Conservation (phyloP, 441 rosid species). For the Raphanus hybrid region DNA sequence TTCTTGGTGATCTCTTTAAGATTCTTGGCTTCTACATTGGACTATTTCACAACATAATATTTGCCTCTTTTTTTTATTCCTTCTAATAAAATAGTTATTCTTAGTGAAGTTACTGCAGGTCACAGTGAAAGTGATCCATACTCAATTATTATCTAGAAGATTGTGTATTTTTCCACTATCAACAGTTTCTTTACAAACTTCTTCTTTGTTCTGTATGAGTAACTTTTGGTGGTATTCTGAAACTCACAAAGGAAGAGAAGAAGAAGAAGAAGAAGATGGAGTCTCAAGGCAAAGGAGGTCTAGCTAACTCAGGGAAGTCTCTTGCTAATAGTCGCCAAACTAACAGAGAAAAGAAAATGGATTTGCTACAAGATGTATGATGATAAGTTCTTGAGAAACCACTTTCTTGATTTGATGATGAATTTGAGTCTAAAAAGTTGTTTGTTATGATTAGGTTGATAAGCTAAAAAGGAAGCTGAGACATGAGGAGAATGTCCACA, state of each 20-base stretch:
- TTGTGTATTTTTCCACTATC: slow-evolving; percentile 52
- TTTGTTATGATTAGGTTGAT: slow-evolving; percentile 63
- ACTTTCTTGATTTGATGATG: background rate
- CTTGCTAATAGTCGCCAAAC: slow-evolving; percentile 52
- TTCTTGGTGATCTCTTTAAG: slow-evolving; percentile 28
- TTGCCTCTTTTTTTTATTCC: background rate
- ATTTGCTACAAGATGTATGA: slow-evolving; percentile 83
- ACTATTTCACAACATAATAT: slow-evolving; percentile 32
- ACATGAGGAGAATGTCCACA: slow-evolving; percentile 94
- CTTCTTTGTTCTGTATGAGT: slow-evolving; percentile 7
- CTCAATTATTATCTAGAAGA: slow-evolving; percentile 54
- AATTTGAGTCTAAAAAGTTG: background rate
- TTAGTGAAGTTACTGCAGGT: slow-evolving; percentile 35
- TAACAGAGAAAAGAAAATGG: slow-evolving; percentile 76
- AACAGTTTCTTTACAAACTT: slow-evolving; percentile 48
- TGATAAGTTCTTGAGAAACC: slow-evolving; percentile 4
- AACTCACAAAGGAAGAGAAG: slow-evolving; percentile 37
- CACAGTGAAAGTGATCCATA: slow-evolving; percentile 41
- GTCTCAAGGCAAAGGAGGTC: slow-evolving; percentile 47
- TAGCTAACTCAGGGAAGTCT: slow-evolving; percentile 5
- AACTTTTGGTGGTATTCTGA: background rate
- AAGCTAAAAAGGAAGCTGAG: slow-evolving; percentile 86
- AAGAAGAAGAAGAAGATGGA: slow-evolving; percentile 49
- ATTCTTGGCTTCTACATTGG: slow-evolving; percentile 40
- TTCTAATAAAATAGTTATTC: background rate